Conservation (phyloP, 1,284 basidiomycete species). For the Hymenochaete sp. region DNA sequence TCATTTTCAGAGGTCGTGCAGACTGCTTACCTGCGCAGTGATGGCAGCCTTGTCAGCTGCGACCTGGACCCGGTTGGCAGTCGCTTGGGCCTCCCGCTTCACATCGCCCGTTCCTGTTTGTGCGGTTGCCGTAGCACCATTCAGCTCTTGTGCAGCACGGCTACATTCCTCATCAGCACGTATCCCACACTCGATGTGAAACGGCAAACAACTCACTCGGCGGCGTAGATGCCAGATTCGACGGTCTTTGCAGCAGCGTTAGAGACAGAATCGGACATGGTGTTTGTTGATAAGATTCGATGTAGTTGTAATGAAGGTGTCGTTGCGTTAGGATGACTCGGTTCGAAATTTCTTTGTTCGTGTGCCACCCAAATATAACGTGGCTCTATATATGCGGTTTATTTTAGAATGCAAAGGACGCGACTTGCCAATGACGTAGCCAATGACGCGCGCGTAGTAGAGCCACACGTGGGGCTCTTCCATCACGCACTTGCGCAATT, state of each 20-base stretch:
- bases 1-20: neutral
- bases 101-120: neutral
- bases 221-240: slow-evolving; percentile 16
- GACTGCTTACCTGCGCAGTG: slow-evolving; percentile 19
- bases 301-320: no score
- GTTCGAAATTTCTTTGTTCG: no score
- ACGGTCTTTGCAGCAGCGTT: slow-evolving; percentile 16
- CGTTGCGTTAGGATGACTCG: no score
- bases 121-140: neutral
- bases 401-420: no score
- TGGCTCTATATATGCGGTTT: no score
- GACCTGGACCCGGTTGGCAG: slow-evolving; percentile 17
- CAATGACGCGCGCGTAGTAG: no score
- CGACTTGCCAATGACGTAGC: no score
- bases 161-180: slow-evolving; percentile 5
- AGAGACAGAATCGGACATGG: slow-evolving; percentile 16
- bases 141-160: slow-evolving; percentile 5
- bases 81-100: slow-evolving; percentile 16
- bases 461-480: no score
- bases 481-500: no score
- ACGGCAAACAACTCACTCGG: slow-evolving; percentile 14
- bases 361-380: no score
- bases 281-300: no score
- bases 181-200: neutral
- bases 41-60: slow-evolving; percentile 21